Evolutionary conservation across 2,329 filamentous ascomycete species (phyloP).

Genomic region (Purpureocillium takamizusanense): DNA sequence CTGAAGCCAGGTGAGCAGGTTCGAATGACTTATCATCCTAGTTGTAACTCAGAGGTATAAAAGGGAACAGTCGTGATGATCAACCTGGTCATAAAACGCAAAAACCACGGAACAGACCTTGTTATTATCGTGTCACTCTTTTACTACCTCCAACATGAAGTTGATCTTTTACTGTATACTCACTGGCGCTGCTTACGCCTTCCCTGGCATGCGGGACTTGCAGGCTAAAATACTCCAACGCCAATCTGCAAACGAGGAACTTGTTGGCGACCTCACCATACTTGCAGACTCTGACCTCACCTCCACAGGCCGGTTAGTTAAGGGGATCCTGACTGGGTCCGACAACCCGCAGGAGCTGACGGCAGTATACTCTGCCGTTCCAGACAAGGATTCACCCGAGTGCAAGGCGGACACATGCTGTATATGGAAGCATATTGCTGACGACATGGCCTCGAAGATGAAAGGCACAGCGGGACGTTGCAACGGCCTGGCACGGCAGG

Average conservation of each 20-base stretch:
- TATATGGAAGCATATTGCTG: conserved; percentile 29
- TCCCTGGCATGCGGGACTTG: not conserved
- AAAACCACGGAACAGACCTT: no score
- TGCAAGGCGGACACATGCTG: conserved; percentile 28
- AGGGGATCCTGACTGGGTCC: conserved; percentile 19
- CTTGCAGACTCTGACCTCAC: conserved; percentile 18
- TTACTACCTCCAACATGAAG: no score
- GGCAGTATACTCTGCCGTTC: not conserved
- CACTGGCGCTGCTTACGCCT: no score
- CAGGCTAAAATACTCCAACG: no score
- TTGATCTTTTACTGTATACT: no score
- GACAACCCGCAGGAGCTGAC: not conserved
- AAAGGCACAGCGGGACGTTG: conserved; percentile 23
- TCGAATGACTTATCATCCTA: no score
- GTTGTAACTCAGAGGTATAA: no score
- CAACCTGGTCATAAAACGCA: no score
- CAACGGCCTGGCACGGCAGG: conserved; percentile 27
- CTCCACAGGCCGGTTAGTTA: conserved; percentile 19
- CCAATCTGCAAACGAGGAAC: not conserved
- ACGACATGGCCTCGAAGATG: conserved; percentile 26
- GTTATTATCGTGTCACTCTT: no score
- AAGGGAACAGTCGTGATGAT: no score
- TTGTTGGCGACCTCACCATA: conserved; percentile 26
- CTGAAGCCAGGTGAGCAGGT: no score
- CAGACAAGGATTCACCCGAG: conserved; percentile 1